Conservation (phyloP, 306 rosid genomes). For the Betula pendula region DNA sequence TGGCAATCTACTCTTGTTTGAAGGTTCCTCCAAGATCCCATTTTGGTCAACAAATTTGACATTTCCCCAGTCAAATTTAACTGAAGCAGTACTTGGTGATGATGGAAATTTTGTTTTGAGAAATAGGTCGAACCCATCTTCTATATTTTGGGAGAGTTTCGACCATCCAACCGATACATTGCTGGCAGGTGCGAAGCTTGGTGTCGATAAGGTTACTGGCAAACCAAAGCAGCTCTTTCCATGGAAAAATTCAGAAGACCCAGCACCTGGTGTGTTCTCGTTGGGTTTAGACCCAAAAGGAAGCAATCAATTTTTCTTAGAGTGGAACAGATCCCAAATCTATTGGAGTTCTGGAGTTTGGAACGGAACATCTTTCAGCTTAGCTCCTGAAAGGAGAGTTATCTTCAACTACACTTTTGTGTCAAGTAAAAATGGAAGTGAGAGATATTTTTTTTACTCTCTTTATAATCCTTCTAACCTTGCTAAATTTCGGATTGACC, state of each 20-base stretch:
- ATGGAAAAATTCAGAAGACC: constrained; percentile 42
- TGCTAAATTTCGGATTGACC: not conserved
- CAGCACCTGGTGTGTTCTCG: constrained; percentile 45
- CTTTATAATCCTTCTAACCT: not conserved
- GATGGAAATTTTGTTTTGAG: not conserved
- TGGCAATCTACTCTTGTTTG: not conserved
- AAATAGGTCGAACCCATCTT: not conserved
- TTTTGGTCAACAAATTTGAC: not conserved
- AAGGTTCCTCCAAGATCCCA: not conserved
- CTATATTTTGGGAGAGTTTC: constrained; percentile 3
- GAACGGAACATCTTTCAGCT: not conserved
- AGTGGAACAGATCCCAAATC: not conserved
- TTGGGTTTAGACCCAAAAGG: constrained; percentile 43
- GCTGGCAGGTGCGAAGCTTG: constrained; percentile 43
- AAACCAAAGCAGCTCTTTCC: constrained; percentile 22
- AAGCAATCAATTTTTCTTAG: not conserved
- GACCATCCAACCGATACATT: not conserved
- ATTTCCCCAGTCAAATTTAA: not conserved
- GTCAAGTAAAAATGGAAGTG: not conserved
- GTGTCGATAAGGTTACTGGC: constrained; percentile 17
- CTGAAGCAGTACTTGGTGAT: not conserved
- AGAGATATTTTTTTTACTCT: not conserved
- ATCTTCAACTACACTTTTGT: not conserved
- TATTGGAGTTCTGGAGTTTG: not conserved
- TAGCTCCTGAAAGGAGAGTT: not conserved